phyloP scores from a whole-genome alignment of 2,329 filamentous ascomycete genomes.

The Colletotrichum karsti region DNA sequence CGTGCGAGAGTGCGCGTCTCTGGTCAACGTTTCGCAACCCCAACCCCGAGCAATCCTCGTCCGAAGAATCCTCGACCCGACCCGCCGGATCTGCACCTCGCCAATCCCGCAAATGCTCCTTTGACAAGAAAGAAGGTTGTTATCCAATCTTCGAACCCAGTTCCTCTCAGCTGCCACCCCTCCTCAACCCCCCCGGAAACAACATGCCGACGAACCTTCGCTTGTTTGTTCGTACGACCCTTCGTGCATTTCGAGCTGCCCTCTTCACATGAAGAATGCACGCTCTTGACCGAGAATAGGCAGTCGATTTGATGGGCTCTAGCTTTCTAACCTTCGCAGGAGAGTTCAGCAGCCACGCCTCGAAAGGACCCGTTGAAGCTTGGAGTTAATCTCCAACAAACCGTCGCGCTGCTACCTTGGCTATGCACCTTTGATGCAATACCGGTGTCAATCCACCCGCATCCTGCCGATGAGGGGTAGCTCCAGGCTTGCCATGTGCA shows the following conservation, averaged over 20 bases:
- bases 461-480: conserved; percentile 19
- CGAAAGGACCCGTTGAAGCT: neutral
- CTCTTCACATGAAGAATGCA: neutral
- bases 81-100: conserved; percentile 31
- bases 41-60: conserved; percentile 22
- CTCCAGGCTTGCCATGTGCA: neutral
- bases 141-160: conserved; percentile 9
- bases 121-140: neutral
- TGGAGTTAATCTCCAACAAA: neutral
- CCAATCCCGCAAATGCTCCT: conserved; percentile 1
- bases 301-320: neutral
- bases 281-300: neutral
- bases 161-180: conserved; percentile 25
- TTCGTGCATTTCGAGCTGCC: conserved; percentile 1
- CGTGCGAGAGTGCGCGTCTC: neutral
- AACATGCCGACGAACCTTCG: conserved; percentile 20
- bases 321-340: neutral
- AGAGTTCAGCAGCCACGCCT: neutral
- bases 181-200: neutral
- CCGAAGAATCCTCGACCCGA: conserved; percentile 32
- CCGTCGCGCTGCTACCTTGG: neutral
- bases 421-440: neutral
- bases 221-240: conserved; percentile 4
- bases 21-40: conserved; percentile 12
- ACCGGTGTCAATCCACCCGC: conserved; percentile 2